phyloP scores from a whole-genome alignment of 257 asterid genomes.

The Eustoma russellianum region DNA sequence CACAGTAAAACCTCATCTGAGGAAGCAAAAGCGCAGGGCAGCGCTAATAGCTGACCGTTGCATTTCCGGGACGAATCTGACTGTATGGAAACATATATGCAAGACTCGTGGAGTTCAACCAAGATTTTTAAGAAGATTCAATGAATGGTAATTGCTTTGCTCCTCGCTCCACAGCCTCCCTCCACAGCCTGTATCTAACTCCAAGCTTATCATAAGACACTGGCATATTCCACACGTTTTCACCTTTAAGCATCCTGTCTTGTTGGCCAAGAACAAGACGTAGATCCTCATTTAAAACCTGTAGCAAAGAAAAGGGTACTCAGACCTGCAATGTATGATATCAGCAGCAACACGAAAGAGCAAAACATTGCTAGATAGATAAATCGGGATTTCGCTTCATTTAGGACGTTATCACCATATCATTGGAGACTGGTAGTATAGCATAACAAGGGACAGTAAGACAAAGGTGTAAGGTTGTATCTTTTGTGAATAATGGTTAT shows the following conservation, averaged over 20 bases:
- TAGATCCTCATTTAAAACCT: conserved; percentile 85
- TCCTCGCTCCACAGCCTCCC: conserved; percentile 62
- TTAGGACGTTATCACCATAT: no score
- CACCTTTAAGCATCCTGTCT: conserved; percentile 67
- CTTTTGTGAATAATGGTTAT: no score
- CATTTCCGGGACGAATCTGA: conserved; percentile 11
- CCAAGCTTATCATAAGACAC: conserved; percentile 80
- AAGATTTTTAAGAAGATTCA: conserved; percentile 2
- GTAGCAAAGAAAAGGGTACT: conserved; percentile 3
- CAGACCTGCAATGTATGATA: no score
- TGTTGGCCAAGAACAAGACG: conserved; percentile 79
- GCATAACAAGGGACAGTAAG: no score
- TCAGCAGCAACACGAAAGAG: no score
- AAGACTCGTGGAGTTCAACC: conserved; percentile 6
- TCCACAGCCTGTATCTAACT: conserved; percentile 77
- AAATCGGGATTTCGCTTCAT: no score
- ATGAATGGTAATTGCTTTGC: conserved; percentile 31
- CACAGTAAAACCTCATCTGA: background rate
- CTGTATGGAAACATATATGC: conserved; percentile 12
- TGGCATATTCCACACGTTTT: conserved; percentile 71
- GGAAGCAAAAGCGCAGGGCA: conserved; percentile 3
- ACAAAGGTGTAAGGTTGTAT: no score
- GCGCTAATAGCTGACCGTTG: conserved; percentile 6
- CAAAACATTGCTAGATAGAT: background rate
- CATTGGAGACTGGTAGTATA: no score